Evolutionary conservation across 768 basidiomycete genomes (phyloP), one percentile per base, ranked within the genome.

Genomic region (Candolleomyces efflorescens): DNA sequence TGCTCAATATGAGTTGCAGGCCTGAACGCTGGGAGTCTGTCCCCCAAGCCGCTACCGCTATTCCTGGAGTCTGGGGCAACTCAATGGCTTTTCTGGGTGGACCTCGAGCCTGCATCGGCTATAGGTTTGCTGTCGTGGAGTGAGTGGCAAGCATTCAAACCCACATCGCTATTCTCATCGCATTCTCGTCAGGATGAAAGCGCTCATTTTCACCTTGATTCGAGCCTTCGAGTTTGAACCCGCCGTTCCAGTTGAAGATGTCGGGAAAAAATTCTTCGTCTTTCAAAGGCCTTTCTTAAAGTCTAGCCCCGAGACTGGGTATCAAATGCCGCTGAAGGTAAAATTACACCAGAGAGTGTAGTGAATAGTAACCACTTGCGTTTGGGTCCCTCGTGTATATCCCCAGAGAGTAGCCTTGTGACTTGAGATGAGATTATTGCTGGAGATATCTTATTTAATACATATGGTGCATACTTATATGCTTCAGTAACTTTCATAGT

Each of bases 21-120:
- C 87, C 87, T 0, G 86, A 88, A 60, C 77, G 87, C 0, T 89
- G 87, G 87, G 32, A 64, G 13, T 61, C 73, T 5, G 26, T 75
- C n/a, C 82, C 84, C 0, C 75, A 78, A 12, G 72, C 71, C 3
- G 75, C 71, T 4, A 62, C 65, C 2, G 61, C 62, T 0, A 70
- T 87, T 27, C 87, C 87, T 2, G 81, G 82, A 12, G 73, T 86
- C 0, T 85, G 80, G 79, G 76, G 79, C 10, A 78, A 85, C 61
- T 63, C 80, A 54, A 61, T 86, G 36, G 76, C 82, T 0, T 89
- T 89, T 73, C 59, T 83, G 1, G 83, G 81, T 27, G 87, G 87
- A 11, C 81, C 83, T 13, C 76, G 77, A 15, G 77, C 83, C 1
- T 89, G 86, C 61, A 86, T 87, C 27, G 85, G 85, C 0, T 87